phyloP scores from a whole-genome alignment of 129 eudicot species.

The Gnaphalium uliginosum region DNA sequence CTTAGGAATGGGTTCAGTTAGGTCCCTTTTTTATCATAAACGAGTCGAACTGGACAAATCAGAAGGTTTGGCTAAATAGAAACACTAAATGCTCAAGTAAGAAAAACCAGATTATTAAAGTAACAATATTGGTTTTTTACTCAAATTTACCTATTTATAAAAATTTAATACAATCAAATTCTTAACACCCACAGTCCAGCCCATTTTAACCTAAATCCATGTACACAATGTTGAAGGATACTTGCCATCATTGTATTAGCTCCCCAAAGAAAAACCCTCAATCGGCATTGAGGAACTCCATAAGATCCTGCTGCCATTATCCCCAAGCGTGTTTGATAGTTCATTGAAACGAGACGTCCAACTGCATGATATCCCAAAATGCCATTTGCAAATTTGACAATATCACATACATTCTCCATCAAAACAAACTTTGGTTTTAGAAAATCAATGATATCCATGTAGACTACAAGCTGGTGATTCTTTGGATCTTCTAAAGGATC shows the following conservation, averaged over 20 bases:
- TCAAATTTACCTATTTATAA: too few relatives aligned
- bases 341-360: constrained; percentile 61
- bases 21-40: too few relatives aligned
- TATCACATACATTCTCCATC: constrained; percentile 82
- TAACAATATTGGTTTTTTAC: too few relatives aligned
- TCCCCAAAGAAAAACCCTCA: constrained; percentile 78
- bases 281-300: constrained; percentile 72
- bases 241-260: constrained; percentile 57
- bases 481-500: constrained; percentile 59
- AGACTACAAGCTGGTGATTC: constrained; percentile 66
- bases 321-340: constrained; percentile 70
- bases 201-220: constrained; percentile 2
- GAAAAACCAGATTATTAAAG: too few relatives aligned
- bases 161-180: neutral
- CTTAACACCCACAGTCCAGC: neutral
- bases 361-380: constrained; percentile 51
- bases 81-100: too few relatives aligned
- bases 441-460: constrained; percentile 59
- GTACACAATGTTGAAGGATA: neutral
- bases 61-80: too few relatives aligned
- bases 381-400: constrained; percentile 58
- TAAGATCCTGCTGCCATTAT: constrained; percentile 85
- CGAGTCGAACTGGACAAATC: neutral
- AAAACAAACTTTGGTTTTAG: constrained; percentile 60
- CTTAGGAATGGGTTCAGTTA: too few relatives aligned